Evolutionary conservation across 352 stramenopile species (phyloP), one percentile per base, ranked within the genome.

Genomic region (Phytophthora idaei): DNA sequence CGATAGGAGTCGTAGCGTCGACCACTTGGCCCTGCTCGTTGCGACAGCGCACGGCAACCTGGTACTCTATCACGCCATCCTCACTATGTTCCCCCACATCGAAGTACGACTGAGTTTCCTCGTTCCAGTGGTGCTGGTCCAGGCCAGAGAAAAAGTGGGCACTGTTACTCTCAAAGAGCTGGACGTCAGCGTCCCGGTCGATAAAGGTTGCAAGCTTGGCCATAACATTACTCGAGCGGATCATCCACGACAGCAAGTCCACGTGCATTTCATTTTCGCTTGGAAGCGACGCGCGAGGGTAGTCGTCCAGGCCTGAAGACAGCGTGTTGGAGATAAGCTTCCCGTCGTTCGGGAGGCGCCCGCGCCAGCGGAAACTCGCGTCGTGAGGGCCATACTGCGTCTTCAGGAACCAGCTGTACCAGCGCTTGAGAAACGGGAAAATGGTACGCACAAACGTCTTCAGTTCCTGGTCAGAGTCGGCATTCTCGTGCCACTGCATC

Each of bases 251-350:
- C 0, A 97, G 57, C 54, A 98, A 47, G 59, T 98, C 95, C 25
- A 98, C 85, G 56, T 98, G 93, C 68, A 88, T 90, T 61, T 98
- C 93, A 31, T 87, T 70, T 8, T 87, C 57, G 28, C 76, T 87
- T 3, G 89, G 82, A 46, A 71, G 66, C n/a, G 81, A 94, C 1
- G 88, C 87, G 52, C 87, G 78, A 2, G 95, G 95, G 64, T 97
- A 98, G 73, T 98, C 95, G 50, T 98, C 95, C 7, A 98, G 63
- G 0, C 95, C 95, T 0, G 91, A 98, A 1, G 92, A 90, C 1
- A 98, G 69, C n/a, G 91, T 98, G 69, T 97, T 96, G 4, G 93
- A 69, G 52, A 97, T 90, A 31, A 97, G 74, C 44, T 92, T 93
- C 41, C 85, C 83, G 64, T 93, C 81, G 36, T 90, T 75, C 0